A percentile compares a stretch with the other conserved stretches of the same genome.
Conservation (phyloP, 23 red algal genomes). For the Gracilaria domingensis region DNA sequence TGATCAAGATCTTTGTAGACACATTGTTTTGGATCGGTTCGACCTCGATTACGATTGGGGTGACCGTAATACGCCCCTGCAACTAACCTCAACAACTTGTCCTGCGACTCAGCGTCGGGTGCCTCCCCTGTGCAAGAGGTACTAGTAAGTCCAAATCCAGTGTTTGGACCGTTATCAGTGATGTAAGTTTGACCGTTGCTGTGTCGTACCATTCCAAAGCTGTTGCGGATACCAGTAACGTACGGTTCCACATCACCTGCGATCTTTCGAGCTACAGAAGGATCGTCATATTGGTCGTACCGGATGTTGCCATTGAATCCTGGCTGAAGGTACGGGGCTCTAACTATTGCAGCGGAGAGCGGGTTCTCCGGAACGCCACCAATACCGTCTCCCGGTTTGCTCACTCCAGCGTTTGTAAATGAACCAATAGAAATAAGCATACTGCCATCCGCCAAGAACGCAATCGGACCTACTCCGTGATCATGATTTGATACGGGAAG, state of each 20-base stretch:
- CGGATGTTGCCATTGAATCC: constrained; percentile 69
- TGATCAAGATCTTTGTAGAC: constrained; percentile 34
- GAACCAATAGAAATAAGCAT: constrained; percentile 65
- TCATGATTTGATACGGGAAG: constrained; percentile 67
- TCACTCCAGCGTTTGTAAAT: constrained; percentile 65
- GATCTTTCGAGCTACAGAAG: constrained; percentile 19
- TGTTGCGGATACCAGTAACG: constrained; percentile 58
- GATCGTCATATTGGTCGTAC: constrained; percentile 53
- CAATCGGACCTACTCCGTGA: constrained; percentile 45
- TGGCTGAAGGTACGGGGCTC: constrained; percentile 30
- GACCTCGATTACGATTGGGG: constrained; percentile 71
- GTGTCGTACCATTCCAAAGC: constrained; percentile 52
- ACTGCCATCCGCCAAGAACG: constrained; percentile 48
- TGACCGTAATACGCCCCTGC: constrained; percentile 64
- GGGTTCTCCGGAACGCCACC: constrained; percentile 72
- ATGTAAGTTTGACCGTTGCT: constrained; percentile 58
- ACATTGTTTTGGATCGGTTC: constrained; percentile 68
- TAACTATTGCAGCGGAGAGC: constrained; percentile 59
- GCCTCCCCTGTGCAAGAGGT: constrained; percentile 49
- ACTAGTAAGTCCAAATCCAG: constrained; percentile 54
- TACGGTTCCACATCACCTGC: constrained; percentile 65
- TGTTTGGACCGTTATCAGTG: constrained; percentile 67
- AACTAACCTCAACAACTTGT: constrained; percentile 49
- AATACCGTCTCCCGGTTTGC: constrained; percentile 50
- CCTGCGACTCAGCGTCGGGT: constrained; percentile 25